These are phyloP conservation scores for Clavulina sp. DNA, from an alignment of 768 basidiomycete species.

Conservation along the genomic window DNA sequence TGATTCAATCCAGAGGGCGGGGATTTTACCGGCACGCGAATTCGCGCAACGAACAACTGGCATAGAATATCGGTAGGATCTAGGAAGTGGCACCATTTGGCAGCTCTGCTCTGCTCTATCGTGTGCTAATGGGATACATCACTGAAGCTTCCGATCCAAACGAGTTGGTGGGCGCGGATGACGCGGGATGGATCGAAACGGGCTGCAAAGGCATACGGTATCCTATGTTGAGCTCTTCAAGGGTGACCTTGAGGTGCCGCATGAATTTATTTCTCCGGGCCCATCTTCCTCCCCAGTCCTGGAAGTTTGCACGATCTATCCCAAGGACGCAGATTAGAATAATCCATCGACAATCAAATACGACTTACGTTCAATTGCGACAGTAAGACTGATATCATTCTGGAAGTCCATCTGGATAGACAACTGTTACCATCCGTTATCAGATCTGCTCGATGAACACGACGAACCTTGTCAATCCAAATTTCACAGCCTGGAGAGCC, in stretches of 20 bases:
- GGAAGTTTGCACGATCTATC: conserved; percentile 64
- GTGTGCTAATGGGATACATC: too few species aligned
- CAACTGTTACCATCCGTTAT: not conserved
- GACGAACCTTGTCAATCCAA: conserved; percentile 34
- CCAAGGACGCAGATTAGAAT: not conserved
- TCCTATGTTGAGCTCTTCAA: conserved; percentile 57
- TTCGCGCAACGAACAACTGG: too few species aligned
- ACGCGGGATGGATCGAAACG: conserved; percentile 19
- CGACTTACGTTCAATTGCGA: conserved; percentile 54
- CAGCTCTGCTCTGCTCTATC: too few species aligned
- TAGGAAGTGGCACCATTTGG: too few species aligned
- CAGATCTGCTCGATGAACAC: not conserved
- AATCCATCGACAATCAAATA: conserved; percentile 1
- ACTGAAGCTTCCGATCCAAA: not conserved
- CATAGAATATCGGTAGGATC: too few species aligned
- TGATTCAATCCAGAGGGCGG: too few species aligned
- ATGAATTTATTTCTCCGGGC: conserved; percentile 56
- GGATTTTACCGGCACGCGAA: too few species aligned
- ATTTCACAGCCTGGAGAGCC: conserved; percentile 14
- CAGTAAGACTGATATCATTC: conserved; percentile 46
- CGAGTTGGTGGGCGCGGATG: conserved; percentile 5
- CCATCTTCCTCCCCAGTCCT: conserved; percentile 75
- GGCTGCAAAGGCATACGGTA: conserved; percentile 64
- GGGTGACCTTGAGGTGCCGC: conserved; percentile 47
- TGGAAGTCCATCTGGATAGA: conserved; percentile 42